Percentiles rank a stretch among this genome's conserved stretches.
These are phyloP conservation scores for Cyphellophora europaea DNA, from an alignment of 2,329 filamentous ascomycete genomes.

Conservation along the genomic window DNA sequence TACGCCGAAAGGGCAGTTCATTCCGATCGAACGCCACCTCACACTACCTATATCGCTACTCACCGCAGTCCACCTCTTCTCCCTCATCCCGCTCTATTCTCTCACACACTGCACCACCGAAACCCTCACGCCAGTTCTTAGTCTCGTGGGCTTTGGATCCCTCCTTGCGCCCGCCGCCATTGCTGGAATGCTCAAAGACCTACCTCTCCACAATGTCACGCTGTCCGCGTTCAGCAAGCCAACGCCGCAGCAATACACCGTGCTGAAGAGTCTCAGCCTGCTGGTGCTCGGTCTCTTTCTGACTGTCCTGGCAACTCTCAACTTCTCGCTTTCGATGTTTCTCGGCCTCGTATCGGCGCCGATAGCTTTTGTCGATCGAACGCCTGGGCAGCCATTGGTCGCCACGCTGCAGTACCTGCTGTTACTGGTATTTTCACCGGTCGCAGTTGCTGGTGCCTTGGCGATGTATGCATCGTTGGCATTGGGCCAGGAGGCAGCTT, in stretches of 20 bases:
- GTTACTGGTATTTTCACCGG: conserved; percentile 51
- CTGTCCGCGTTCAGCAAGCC: conserved; percentile 31
- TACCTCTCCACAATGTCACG: conserved; percentile 43
- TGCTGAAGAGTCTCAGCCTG: conserved; percentile 87
- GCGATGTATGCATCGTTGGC: conserved; percentile 35
- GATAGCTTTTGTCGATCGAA: conserved; percentile 57
- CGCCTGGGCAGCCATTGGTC: conserved; percentile 11
- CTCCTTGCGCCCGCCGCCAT: conserved; percentile 38
- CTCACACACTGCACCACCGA: conserved; percentile 65
- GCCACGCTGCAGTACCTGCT: conserved; percentile 32
- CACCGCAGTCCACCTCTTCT: conserved; percentile 62
- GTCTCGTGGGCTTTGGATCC: neutral
- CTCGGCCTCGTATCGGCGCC: conserved; percentile 71
- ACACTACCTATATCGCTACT: conserved; percentile 59
- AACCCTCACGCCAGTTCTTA: conserved; percentile 23
- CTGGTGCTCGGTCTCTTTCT: conserved; percentile 85
- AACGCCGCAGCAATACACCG: conserved; percentile 11
- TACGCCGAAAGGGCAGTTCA: conserved; percentile 11
- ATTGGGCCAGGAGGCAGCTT: conserved; percentile 25
- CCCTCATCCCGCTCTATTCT: conserved; percentile 71
- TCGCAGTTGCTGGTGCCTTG: conserved; percentile 41
- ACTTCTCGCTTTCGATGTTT: conserved; percentile 84
- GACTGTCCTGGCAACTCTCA: conserved; percentile 84
- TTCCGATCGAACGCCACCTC: conserved; percentile 29
- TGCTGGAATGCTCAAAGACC: conserved; percentile 30